Conservation (phyloP, 2,329 filamentous ascomycete species). For the Cladosporium sp. region DNA sequence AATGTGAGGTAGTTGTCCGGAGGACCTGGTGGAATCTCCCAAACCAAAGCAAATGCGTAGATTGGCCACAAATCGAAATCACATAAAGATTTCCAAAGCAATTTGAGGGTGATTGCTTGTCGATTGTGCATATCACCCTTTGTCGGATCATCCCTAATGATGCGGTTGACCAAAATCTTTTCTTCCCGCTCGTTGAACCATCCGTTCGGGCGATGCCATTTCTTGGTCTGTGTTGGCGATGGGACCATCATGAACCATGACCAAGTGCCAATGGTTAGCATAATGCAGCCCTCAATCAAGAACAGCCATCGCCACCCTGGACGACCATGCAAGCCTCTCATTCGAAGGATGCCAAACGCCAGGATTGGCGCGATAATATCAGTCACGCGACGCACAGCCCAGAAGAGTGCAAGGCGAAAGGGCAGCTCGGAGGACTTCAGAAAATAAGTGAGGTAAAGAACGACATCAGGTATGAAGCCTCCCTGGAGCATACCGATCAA, state of each 20-base stretch:
- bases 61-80: slow-evolving; percentile 56
- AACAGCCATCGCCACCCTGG: slow-evolving; percentile 27
- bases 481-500: slow-evolving; percentile 44
- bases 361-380: slow-evolving; percentile 28
- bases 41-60: slow-evolving; percentile 17
- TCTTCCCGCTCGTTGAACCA: slow-evolving; percentile 67
- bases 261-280: slow-evolving; percentile 22
- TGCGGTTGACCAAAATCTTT: slow-evolving; percentile 60
- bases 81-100: slow-evolving; percentile 47
- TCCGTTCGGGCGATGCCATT: slow-evolving; percentile 56
- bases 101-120: slow-evolving; percentile 46
- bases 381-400: slow-evolving; percentile 26
- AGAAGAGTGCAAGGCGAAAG: slow-evolving; percentile 33
- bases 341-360: slow-evolving; percentile 24
- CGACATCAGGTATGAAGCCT: slow-evolving; percentile 55
- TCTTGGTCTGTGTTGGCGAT: slow-evolving; percentile 59
- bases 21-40: slow-evolving; percentile 31
- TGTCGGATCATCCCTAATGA: slow-evolving; percentile 56
- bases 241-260: slow-evolving; percentile 37
- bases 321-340: slow-evolving; percentile 25
- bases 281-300: slow-evolving; percentile 35
- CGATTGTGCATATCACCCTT: slow-evolving; percentile 58
- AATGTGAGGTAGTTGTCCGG: slow-evolving; percentile 53
- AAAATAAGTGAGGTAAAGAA: slow-evolving; percentile 69
- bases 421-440: slow-evolving; percentile 55